Base-by-base conservation (phyloP, 2,329 filamentous ascomycete genomes). In the Cytospora mali region DNA sequence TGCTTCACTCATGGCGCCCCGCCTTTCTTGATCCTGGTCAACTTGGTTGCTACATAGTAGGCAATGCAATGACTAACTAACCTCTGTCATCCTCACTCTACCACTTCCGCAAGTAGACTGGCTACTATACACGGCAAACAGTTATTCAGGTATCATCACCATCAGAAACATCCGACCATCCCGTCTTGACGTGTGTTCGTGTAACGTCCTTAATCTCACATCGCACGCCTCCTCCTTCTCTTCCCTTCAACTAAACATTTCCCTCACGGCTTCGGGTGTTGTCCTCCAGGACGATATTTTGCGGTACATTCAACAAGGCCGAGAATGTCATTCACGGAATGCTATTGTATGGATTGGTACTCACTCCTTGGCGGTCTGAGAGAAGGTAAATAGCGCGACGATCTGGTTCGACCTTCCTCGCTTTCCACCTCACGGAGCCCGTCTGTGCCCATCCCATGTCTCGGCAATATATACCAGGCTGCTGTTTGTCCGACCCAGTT, bases 121-220 rank as follows among this genome's bases (percentile, higher is more conserved):
- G n/a, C n/a, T n/a, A n/a, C n/a, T n/a, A n/a, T n/a, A n/a, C n/a
- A n/a, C n/a, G n/a, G n/a, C n/a, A n/a, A n/a, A n/a, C n/a, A n/a
- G n/a, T n/a, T n/a, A 29, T 28, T 42, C 21, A n/a, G n/a, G n/a
- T n/a, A 52, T 27, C 48, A 46, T 35, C 46, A 29, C 49, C 23
- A 49, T 31, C 39, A 58, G 33, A 58, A 62, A 58, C 60, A 62
- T 31, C 53, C 29, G 33, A 25, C 25, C n/a, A n/a, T n/a, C 10
- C 48, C 11, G 18, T 2, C 21, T 33, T 48, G 21, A 48, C 27
- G 50, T 55, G 21, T 62, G 60, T 54, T 55, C 9, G 53, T 55
- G 60, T 31, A 35, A 62, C 60, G 6, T 58, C 54, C 60, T 61
- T 56, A 58, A 62, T 62, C 42, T 58, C 60, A 42, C 54, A n/a